Evolutionary conservation across 1,284 basidiomycete genomes (phyloP).

Genomic region (Veloboletus limbatus): DNA sequence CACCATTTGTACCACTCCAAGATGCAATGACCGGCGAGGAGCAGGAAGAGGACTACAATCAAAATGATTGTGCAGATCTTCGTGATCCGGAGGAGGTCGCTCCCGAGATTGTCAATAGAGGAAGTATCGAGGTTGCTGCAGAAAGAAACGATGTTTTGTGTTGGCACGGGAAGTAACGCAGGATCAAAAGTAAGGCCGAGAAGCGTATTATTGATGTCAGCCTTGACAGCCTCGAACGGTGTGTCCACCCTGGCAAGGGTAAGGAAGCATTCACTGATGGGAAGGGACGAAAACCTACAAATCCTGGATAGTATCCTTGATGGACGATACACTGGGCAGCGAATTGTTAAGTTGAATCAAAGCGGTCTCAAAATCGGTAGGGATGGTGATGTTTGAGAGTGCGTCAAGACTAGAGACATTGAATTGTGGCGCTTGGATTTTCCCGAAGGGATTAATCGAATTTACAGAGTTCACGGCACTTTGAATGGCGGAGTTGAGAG

Average conservation of each 20-base stretch:
- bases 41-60: constrained; percentile 56
- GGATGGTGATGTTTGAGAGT: constrained; percentile 79
- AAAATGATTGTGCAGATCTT: constrained; percentile 77
- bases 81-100: constrained; percentile 71
- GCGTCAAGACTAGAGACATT: constrained; percentile 67
- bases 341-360: constrained; percentile 76
- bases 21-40: constrained; percentile 62
- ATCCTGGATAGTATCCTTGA: constrained; percentile 70
- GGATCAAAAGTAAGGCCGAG: constrained; percentile 66
- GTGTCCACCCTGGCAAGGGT: constrained; percentile 60
- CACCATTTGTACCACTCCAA: constrained; percentile 83
- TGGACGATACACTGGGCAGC: constrained; percentile 75
- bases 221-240: constrained; percentile 83
- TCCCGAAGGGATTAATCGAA: constrained; percentile 64
- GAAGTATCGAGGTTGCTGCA: constrained; percentile 78
- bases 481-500: constrained; percentile 70
- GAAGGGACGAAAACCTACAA: constrained; percentile 50
- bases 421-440: constrained; percentile 69
- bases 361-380: constrained; percentile 72
- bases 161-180: constrained; percentile 71
- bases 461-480: constrained; percentile 66
- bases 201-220: constrained; percentile 86
- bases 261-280: constrained; percentile 9
- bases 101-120: constrained; percentile 79
- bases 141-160: constrained; percentile 61